phyloP scores from a whole-genome alignment of 2,329 filamentous ascomycete species.

The Fusarium sp. region DNA sequence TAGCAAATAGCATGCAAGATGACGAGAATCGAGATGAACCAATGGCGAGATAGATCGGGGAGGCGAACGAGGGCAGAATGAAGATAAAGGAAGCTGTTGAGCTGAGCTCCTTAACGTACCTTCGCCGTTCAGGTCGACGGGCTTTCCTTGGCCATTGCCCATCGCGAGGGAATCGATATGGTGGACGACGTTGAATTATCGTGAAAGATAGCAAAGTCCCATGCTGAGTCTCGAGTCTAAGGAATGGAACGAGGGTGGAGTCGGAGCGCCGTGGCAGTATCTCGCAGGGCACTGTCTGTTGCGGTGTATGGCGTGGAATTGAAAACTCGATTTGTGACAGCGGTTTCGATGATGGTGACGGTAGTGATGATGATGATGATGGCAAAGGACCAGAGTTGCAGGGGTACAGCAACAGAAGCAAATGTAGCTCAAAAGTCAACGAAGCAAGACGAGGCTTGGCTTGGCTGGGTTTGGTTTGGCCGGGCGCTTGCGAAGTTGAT shows the following conservation, averaged over 20 bases:
- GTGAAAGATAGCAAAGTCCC: constrained; percentile 44
- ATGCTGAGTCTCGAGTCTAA: constrained; percentile 43
- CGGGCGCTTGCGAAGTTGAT: constrained; percentile 33
- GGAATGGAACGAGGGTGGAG: constrained; percentile 39
- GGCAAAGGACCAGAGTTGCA: constrained; percentile 19
- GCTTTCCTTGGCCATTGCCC: constrained; percentile 96
- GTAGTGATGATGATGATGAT: constrained; percentile 13
- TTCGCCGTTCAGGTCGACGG: constrained; percentile 91
- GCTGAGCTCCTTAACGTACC: constrained; percentile 62
- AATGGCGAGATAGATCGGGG: constrained; percentile 11
- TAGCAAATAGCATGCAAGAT: constrained; percentile 15
- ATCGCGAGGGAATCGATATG: constrained; percentile 61
- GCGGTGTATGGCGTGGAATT: not conserved
- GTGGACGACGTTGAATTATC: constrained; percentile 46
- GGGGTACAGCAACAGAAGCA: constrained; percentile 26
- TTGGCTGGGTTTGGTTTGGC: constrained; percentile 18
- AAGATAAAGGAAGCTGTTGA: not conserved
- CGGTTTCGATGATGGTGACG: not conserved
- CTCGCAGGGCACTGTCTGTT: constrained; percentile 35
- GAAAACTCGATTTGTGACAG: constrained; percentile 1
- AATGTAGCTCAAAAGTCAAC: constrained; percentile 34
- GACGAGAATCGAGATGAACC: constrained; percentile 8
- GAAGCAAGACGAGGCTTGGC: constrained; percentile 37
- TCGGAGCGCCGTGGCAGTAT: constrained; percentile 40
- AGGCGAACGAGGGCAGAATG: not conserved